phyloP scores from a whole-genome alignment of 2,329 filamentous ascomycete species.

The Aspergillus fumigatiaffinis region DNA sequence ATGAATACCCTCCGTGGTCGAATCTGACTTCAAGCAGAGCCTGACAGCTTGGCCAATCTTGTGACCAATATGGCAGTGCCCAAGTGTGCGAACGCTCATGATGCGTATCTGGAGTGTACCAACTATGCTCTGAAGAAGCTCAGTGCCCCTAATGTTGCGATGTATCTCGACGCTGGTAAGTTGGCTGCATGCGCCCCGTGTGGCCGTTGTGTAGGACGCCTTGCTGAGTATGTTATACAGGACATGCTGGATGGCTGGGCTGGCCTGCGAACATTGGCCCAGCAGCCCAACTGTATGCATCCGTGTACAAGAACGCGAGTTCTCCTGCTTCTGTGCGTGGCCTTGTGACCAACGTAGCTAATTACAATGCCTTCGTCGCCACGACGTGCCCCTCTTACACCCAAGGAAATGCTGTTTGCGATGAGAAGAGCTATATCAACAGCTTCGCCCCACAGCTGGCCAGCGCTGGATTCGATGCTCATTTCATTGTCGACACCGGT shows the following conservation, averaged over 20 bases:
- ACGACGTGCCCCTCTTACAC: slow-evolving; percentile 44
- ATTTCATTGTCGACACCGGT: slow-evolving; percentile 55
- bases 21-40: too few species aligned
- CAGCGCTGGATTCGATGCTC: slow-evolving; percentile 47
- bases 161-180: too few species aligned
- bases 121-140: too few species aligned
- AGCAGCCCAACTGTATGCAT: slow-evolving; percentile 47
- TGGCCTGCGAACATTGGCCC: slow-evolving; percentile 58
- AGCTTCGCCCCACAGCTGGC: slow-evolving; percentile 46
- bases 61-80: too few species aligned
- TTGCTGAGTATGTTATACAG: slow-evolving; percentile 46
- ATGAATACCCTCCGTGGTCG: too few species aligned
- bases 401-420: slow-evolving; percentile 48
- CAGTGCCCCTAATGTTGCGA: too few species aligned
- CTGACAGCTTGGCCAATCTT: too few species aligned
- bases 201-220: slow-evolving; percentile 27
- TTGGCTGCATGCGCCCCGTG: too few species aligned
- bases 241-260: slow-evolving; percentile 61
- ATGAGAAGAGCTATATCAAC: slow-evolving; percentile 52
- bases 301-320: slow-evolving; percentile 47
- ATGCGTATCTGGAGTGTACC: too few species aligned
- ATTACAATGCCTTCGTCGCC: slow-evolving; percentile 55
- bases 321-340: slow-evolving; percentile 48
- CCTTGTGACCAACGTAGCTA: slow-evolving; percentile 55
- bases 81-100: too few species aligned